Conservation (phyloP, 768 basidiomycete species). For the Hebeloma cylindrosporum region DNA sequence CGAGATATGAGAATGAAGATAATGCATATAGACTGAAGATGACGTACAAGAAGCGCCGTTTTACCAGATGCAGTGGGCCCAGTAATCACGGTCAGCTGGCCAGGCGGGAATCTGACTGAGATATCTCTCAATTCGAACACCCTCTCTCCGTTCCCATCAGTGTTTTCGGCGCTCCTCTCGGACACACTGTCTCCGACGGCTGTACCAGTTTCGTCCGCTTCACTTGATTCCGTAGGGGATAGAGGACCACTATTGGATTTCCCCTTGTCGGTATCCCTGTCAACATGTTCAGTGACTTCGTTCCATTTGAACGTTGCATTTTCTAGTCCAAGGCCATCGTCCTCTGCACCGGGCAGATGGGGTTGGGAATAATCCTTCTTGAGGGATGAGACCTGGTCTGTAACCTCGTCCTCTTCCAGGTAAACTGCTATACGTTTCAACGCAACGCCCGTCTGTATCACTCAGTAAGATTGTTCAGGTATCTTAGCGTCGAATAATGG, state of each 20-base stretch:
- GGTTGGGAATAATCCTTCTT: constrained; percentile 41
- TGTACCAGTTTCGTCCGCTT: constrained; percentile 21
- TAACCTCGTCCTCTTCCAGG: constrained; percentile 70
- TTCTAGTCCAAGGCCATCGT: constrained; percentile 54
- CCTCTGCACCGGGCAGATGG: constrained; percentile 27
- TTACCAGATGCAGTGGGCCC: constrained; percentile 85
- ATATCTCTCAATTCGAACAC: constrained; percentile 71
- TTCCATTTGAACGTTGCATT: constrained; percentile 66
- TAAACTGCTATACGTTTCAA: constrained; percentile 67
- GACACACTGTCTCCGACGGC: constrained; percentile 23
- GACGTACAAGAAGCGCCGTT: constrained; percentile 67
- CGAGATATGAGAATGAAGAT: background rate
- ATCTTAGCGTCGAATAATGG: background rate
- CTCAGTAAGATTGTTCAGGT: background rate
- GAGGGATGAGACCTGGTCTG: constrained; percentile 62
- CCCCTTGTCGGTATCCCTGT: constrained; percentile 25
- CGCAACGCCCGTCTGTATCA: constrained; percentile 54
- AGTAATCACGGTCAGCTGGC: constrained; percentile 67
- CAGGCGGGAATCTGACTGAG: constrained; percentile 68
- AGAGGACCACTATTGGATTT: constrained; percentile 18
- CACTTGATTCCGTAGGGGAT: constrained; percentile 16
- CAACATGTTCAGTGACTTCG: constrained; percentile 37
- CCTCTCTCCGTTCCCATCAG: constrained; percentile 46
- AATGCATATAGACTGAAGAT: background rate
- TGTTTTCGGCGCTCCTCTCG: constrained; percentile 20